These are phyloP conservation scores for Colletotrichum tabaci DNA, from an alignment of 2,329 filamentous ascomycete genomes.

Conservation along the genomic window DNA sequence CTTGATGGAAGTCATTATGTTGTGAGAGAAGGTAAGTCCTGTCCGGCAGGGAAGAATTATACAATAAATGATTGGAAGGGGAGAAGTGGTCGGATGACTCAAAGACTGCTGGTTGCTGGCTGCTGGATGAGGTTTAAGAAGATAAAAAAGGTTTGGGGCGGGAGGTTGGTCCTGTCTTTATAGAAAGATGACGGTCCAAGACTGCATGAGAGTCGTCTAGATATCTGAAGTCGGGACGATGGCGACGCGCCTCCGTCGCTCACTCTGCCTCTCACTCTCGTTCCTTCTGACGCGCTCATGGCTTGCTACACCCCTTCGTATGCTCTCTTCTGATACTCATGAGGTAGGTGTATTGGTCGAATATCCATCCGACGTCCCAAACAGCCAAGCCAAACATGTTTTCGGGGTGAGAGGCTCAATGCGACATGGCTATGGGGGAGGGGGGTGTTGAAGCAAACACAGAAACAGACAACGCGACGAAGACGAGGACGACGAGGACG, in stretches of 20 bases:
- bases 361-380: conserved; percentile 25
- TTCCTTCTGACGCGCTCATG: background rate
- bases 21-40: conserved; percentile 38
- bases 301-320: background rate
- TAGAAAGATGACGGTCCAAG: conserved; percentile 5
- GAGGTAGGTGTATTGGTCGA: background rate
- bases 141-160: background rate
- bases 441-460: background rate
- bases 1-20: conserved; percentile 52
- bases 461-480: background rate
- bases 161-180: conserved; percentile 31
- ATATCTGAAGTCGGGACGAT: conserved; percentile 36
- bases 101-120: conserved; percentile 28
- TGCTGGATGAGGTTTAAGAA: conserved; percentile 24
- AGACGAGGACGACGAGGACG: background rate
- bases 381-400: conserved; percentile 39
- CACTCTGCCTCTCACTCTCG: background rate
- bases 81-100: conserved; percentile 25
- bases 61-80: conserved; percentile 39
- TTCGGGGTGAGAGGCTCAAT: conserved; percentile 19
- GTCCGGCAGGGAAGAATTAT: conserved; percentile 41
- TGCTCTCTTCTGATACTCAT: conserved; percentile 8
- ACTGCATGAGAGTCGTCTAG: background rate
- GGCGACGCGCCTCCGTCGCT: conserved; percentile 12
- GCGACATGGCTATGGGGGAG: conserved; percentile 6